Evolutionary conservation across 257 asterid species (phyloP), one percentile per base, ranked within the genome.

Genomic region (Echites panduratus): DNA sequence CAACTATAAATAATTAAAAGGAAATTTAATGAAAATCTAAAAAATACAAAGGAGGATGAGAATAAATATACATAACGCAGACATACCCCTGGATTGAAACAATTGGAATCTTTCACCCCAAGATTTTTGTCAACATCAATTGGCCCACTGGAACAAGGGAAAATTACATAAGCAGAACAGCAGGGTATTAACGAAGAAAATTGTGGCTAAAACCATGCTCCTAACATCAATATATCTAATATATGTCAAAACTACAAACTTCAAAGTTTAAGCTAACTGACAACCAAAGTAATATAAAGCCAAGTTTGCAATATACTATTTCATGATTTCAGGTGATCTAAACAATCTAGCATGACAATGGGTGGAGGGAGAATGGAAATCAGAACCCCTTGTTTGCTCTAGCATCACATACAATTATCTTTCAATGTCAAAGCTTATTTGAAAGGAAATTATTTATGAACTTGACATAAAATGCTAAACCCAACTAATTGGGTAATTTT

Each of bases 61-160:
- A 19, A 35, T n/a, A 41, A 40, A 70, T 57, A 29, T 29, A 58
- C 24, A 64, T 75, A 67, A 75, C 57, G 48, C 70, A 65, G 57
- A 77, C 93, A 79, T 87, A 92, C 96, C 45, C 56, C 74, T 58
- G 78, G 84, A 72, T 78, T 79, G 52, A 45, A 50, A 70, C 70
- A 72, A 56, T 69, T 66, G 48, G 78, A 69, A 53, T 65, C 66
- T 49, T 68, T 35, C 78, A 59, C 47, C 49, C 45, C 27, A 40
- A 67, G 63, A 72, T 57, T 61, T 63, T 58, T 75, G 63, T 14
- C 71, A 49, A 66, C 75, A 20, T 62, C 76, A 62, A 62, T 35
- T 4, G 72, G 76, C 9, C 49, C 38, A 74, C 82, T 82, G 80
- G 59, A 13, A 62, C 74, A 63, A 50, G 40, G 35, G 49, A 40